Evolutionary conservation across 108 stramenopile species (phyloP).

Genomic region (Schizochytrium sp.): DNA sequence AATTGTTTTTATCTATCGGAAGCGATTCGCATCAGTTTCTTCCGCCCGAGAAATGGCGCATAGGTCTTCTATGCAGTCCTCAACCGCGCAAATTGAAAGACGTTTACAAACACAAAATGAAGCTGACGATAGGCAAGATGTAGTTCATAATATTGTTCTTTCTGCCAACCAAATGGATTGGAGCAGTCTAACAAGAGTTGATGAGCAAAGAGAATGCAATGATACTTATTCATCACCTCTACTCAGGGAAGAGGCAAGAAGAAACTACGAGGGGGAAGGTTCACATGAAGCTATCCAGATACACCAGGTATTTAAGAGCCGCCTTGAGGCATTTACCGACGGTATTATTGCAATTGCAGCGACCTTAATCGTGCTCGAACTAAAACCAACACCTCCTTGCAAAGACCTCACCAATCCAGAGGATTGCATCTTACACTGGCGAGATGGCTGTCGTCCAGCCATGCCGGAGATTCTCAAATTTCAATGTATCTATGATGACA

Average conservation of each 20-base stretch:
- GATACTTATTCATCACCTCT: too few species aligned
- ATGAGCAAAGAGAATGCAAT: too few species aligned
- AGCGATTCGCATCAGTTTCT: background rate
- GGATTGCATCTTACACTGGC: conserved; percentile 56
- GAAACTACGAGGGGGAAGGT: too few species aligned
- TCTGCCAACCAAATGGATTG: background rate
- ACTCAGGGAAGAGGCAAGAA: too few species aligned
- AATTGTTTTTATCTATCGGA: background rate
- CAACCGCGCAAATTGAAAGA: too few species aligned
- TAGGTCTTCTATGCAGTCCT: too few species aligned
- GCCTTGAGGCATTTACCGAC: conserved; percentile 57
- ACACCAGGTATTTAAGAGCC: background rate
- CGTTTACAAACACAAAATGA: background rate
- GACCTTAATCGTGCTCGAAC: conserved; percentile 33
- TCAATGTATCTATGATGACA: conserved; percentile 40
- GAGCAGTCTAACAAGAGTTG: background rate
- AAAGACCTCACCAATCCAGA: conserved; percentile 38
- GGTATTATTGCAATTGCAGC: conserved; percentile 32
- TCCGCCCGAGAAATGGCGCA: background rate
- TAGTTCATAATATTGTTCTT: too few species aligned
- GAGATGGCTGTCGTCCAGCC: conserved; percentile 41
- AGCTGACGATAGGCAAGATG: background rate
- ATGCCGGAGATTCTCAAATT: background rate
- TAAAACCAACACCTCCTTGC: conserved; percentile 32
- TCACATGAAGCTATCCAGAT: too few species aligned